Conservation (phyloP, 1,139 yeast genomes). For the Pichia cactophila region DNA sequence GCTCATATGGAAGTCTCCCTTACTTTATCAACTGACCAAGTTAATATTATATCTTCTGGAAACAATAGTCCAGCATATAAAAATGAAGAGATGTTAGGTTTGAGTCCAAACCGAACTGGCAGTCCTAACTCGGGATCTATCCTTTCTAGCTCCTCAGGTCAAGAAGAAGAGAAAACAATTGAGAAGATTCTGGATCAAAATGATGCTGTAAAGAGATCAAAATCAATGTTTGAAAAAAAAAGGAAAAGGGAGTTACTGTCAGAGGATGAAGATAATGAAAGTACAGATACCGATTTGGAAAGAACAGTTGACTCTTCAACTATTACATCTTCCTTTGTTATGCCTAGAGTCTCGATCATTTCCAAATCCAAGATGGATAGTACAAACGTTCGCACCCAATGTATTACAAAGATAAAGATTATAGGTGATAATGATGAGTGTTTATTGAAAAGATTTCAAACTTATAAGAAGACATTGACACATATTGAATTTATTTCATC, state of each 20-base stretch:
- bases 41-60: conserved; percentile 12
- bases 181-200: conserved; percentile 1
- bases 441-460: conserved; percentile 19
- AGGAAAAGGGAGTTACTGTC: background rate
- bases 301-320: conserved; percentile 22
- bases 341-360: conserved; percentile 26
- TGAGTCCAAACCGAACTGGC: conserved; percentile 7
- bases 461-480: conserved; percentile 23
- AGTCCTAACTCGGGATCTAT: conserved; percentile 25
- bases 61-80: conserved; percentile 7
- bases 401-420: conserved; percentile 20
- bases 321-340: conserved; percentile 28
- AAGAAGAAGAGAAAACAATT: conserved; percentile 16
- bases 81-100: background rate
- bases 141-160: conserved; percentile 26
- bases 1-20: background rate
- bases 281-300: conserved; percentile 16
- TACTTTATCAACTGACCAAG: background rate
- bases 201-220: background rate
- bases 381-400: background rate
- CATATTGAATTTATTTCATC: conserved; percentile 20
- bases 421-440: conserved; percentile 20
- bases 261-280: background rate
- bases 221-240: background rate
- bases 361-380: conserved; percentile 1